Evolutionary conservation across 2,329 filamentous ascomycete species (phyloP).

Genomic region (Aspergillus piperis): DNA sequence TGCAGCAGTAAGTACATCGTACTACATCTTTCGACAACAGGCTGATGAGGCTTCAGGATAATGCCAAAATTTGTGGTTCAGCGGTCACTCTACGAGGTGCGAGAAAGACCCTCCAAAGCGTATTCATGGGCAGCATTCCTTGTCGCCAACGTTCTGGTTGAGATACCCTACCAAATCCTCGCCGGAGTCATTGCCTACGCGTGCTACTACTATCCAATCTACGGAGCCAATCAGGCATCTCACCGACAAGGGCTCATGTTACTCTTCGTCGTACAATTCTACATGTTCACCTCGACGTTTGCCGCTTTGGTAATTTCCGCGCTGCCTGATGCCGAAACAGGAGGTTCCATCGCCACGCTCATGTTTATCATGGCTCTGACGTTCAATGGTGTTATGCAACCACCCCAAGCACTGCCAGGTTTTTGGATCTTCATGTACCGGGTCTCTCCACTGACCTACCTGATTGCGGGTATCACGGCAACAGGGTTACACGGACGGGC

Average conservation of each 20-base stretch:
- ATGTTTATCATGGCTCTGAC: conserved; percentile 72
- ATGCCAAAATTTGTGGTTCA: conserved; percentile 87
- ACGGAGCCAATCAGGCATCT: conserved; percentile 59
- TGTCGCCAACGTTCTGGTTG: conserved; percentile 78
- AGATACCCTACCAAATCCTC: conserved; percentile 80
- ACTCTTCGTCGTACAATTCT: conserved; percentile 72
- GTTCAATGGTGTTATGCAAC: conserved; percentile 72
- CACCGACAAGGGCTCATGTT: conserved; percentile 79
- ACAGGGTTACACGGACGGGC: conserved; percentile 67
- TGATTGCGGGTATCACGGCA: conserved; percentile 71
- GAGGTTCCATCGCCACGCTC: conserved; percentile 73
- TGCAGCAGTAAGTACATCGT: conserved; percentile 49
- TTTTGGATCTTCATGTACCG: conserved; percentile 89
- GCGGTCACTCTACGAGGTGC: conserved; percentile 78
- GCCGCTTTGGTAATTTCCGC: conserved; percentile 75
- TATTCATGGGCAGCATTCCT: conserved; percentile 87
- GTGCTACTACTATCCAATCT: conserved; percentile 82
- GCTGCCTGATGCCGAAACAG: conserved; percentile 72
- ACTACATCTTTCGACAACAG: conserved; percentile 45
- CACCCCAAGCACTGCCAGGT: conserved; percentile 62
- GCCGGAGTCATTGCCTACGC: conserved; percentile 74
- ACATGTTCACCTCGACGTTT: conserved; percentile 80
- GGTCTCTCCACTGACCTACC: conserved; percentile 78
- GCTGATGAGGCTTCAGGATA: conserved; percentile 24
- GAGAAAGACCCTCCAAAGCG: conserved; percentile 79